Evolutionary conservation across 192 early-diverging fungal genomes (phyloP), one percentile per base, ranked within the genome.

Genomic region (Chytriomyces hyalinus): DNA sequence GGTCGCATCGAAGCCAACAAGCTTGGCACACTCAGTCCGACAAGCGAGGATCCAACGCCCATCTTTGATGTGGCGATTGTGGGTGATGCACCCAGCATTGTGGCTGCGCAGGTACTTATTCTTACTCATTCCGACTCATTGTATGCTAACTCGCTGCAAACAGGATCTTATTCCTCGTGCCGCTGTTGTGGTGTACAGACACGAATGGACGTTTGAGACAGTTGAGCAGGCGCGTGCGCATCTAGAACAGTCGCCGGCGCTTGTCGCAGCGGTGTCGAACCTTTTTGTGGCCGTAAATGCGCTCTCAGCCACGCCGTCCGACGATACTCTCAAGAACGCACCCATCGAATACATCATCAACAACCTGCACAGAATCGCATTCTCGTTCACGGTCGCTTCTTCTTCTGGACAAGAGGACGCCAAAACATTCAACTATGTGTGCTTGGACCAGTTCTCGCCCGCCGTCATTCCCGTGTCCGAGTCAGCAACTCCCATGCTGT

Each of bases 281-380:
- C 71, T 73, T 8, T 22, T 73, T n/a, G 13, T 45, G 60, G 17
- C 57, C 10, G 60, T 73, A 22, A 73, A 73, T 44, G 71, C 53
- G 17, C n/a, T 73, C 20, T n/a, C 45, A 17, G 71, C 59, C 13
- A 46, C 62, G 7, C 22, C 57, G 17, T 49, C 51, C 26, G 60
- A 61, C 15, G 24, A 43, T 2, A 9, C 15, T n/a, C 13, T 57
- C 15, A 13, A 57, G 15, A 20, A 10, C 28, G 61, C 45, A n/a
- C 68, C 46, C 20, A 36, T 70, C 6, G 26, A 73, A 62, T 45
- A 73, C 71, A 48, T 73, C 43, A 11, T 73, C 13, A 60, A 73
- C 8, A 73, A 73, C 61, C 71, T 73, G 43, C 71, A 20, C 59
- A 53, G 71, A 17, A 73, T 73, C 60, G 59, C 71, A 20, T 73